Conservation (phyloP, 2,329 filamentous ascomycete species). For the Bipolaris zeicola region DNA sequence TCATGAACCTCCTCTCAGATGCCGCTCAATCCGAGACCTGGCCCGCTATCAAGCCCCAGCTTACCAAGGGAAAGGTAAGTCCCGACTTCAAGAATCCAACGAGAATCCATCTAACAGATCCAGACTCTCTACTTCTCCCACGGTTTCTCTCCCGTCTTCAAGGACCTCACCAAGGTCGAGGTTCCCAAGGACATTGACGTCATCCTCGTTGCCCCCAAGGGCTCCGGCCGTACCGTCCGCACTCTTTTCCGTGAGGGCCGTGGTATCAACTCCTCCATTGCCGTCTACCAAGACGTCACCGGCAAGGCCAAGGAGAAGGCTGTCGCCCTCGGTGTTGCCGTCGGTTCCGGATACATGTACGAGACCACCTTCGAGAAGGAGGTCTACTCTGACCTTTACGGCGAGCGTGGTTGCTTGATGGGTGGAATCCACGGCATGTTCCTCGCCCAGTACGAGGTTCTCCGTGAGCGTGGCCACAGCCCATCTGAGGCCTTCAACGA, state of each 20-base stretch:
- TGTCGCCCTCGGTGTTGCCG: conserved; percentile 92
- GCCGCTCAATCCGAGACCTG: conserved; percentile 99
- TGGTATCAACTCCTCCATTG: conserved; percentile 99
- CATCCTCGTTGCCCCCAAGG: conserved; percentile 99
- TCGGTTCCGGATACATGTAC: conserved; percentile 98
- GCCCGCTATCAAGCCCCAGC: conserved; percentile 96
- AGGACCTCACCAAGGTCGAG: conserved; percentile 98
- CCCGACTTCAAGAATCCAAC: conserved; percentile 27
- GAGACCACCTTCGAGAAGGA: conserved; percentile 99
- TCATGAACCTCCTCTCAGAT: conserved; percentile 99
- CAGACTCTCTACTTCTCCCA: conserved; percentile 99
- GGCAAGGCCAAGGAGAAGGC: conserved; percentile 99
- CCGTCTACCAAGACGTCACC: conserved; percentile 97
- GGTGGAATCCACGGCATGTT: conserved; percentile 99
- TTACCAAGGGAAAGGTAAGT: conserved; percentile 94
- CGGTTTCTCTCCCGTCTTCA: conserved; percentile 99
- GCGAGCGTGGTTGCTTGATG: conserved; percentile 99
- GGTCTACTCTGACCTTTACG: conserved; percentile 99
- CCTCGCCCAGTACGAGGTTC: conserved; percentile 99
- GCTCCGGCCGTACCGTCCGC: conserved; percentile 97
- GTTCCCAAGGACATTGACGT: conserved; percentile 95
- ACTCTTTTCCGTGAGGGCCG: conserved; percentile 98
- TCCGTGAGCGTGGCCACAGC: conserved; percentile 96
- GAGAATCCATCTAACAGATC: conserved; percentile 13
- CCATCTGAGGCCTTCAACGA: conserved; percentile 99